These are phyloP conservation scores for Cunninghamia lanceolata DNA, from an alignment of 75 land plant genomes.

Conservation along the genomic window DNA sequence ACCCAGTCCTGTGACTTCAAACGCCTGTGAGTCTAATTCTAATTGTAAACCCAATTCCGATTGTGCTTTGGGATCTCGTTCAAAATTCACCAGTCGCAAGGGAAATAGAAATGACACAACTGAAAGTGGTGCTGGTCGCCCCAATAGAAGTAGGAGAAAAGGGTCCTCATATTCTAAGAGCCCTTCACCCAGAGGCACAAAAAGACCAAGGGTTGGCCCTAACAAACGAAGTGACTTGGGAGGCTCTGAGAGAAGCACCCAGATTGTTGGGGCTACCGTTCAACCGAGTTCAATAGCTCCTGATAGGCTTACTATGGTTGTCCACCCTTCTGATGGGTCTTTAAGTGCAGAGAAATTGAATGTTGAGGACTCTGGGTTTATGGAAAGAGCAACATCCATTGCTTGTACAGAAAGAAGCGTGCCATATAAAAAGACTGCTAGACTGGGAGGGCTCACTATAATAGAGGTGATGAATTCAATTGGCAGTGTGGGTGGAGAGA, in stretches of 20 bases:
- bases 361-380: slow-evolving; percentile 13
- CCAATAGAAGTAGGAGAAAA: neutral
- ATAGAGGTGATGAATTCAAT: neutral
- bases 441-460: slow-evolving; percentile 1
- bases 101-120: neutral
- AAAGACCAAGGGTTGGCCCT: slow-evolving; percentile 2
- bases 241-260: neutral
- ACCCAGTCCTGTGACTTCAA: slow-evolving; percentile 26
- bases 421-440: neutral
- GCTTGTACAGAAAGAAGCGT: neutral
- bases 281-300: neutral
- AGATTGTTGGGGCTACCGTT: neutral
- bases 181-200: neutral
- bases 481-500: neutral
- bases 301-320: neutral
- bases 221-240: neutral
- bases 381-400: slow-evolving; percentile 17
- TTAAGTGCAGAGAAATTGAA: neutral
- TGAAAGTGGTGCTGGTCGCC: neutral
- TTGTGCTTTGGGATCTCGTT: neutral
- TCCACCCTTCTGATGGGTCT: neutral
- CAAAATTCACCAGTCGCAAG: neutral
- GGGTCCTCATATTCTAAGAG: neutral
- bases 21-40: neutral
- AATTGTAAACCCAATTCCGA: neutral